These are phyloP conservation scores for Rhinocladiella mackenziei DNA, from an alignment of 2,329 filamentous ascomycete genomes.

Conservation along the genomic window DNA sequence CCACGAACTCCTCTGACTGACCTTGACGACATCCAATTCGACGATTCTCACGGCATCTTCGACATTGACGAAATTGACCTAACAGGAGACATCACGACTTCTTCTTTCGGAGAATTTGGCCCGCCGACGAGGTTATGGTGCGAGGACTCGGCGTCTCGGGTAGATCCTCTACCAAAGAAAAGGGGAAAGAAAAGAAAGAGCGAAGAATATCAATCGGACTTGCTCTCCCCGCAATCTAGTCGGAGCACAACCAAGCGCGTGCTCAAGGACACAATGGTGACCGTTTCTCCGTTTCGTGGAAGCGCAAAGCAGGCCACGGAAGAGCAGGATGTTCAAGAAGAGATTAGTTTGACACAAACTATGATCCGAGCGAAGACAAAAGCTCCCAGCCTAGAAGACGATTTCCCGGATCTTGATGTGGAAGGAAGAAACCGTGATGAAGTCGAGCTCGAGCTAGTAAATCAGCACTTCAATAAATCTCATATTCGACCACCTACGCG, in stretches of 20 bases:
- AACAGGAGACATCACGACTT: conserved; percentile 33
- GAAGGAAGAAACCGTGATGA: conserved; percentile 1
- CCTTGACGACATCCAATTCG: conserved; percentile 15
- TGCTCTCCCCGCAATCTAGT: conserved; percentile 14
- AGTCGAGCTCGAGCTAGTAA: background rate
- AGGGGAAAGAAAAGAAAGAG: conserved; percentile 49
- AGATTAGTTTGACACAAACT: conserved; percentile 2
- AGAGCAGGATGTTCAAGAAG: background rate
- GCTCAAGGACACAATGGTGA: conserved; percentile 1
- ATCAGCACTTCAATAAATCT: background rate
- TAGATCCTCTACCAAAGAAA: conserved; percentile 35
- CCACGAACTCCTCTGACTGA: conserved; percentile 11
- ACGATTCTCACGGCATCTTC: conserved; percentile 29
- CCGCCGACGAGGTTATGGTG: conserved; percentile 43
- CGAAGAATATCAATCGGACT: conserved; percentile 38
- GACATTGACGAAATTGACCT: conserved; percentile 45
- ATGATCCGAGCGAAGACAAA: background rate
- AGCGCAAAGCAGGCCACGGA: conserved; percentile 4
- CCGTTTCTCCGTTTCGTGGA: conserved; percentile 1
- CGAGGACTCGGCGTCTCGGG: conserved; percentile 41
- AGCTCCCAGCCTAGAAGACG: background rate
- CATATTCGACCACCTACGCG: background rate
- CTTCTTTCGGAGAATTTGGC: conserved; percentile 41
- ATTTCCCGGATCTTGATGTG: background rate
- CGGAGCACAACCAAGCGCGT: conserved; percentile 10